Percentiles rank a stretch among this genome's conserved stretches.
Conservation (phyloP, 805 yeast genomes). For the Starmerella powellii region DNA sequence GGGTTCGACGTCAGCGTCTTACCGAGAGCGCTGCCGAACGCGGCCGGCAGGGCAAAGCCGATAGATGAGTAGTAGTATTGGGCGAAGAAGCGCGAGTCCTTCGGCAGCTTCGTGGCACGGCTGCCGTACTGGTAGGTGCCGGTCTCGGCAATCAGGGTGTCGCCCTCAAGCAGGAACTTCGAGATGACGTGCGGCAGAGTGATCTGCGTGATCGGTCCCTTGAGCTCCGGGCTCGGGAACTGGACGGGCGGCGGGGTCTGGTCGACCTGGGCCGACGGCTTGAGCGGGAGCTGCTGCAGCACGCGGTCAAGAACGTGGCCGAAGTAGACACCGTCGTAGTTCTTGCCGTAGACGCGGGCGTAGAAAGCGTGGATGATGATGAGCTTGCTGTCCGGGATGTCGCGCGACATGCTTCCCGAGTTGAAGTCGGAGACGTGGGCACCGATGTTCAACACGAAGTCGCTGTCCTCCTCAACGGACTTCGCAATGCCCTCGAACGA, state of each 20-base stretch:
- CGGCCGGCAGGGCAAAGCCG: constrained; percentile 79
- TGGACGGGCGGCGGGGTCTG: constrained; percentile 17
- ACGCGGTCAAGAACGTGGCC: constrained; percentile 40
- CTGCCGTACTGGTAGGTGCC: constrained; percentile 73
- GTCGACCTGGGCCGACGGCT: constrained; percentile 27
- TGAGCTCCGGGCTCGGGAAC: constrained; percentile 24
- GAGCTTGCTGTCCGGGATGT: constrained; percentile 34
- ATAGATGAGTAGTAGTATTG: constrained; percentile 76
- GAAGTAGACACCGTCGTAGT: constrained; percentile 37
- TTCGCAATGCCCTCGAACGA: constrained; percentile 39
- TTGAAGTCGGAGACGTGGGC: constrained; percentile 55
- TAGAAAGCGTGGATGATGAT: constrained; percentile 45
- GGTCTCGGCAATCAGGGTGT: constrained; percentile 67
- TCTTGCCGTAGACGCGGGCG: constrained; percentile 36
- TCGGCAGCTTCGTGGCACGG: constrained; percentile 54
- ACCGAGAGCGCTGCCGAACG: constrained; percentile 73
- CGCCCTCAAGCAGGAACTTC: constrained; percentile 44
- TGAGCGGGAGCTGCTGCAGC: constrained; percentile 26
- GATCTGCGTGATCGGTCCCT: constrained; percentile 31
- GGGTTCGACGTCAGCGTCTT: constrained; percentile 24
- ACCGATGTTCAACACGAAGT: constrained; percentile 62
- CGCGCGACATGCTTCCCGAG: constrained; percentile 50
- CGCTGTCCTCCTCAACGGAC: constrained; percentile 41
- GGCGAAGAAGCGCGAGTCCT: constrained; percentile 36
- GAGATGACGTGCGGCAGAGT: constrained; percentile 34